Conservation (phyloP, 805 yeast species). For the Hanseniaspora occidentalis region DNA sequence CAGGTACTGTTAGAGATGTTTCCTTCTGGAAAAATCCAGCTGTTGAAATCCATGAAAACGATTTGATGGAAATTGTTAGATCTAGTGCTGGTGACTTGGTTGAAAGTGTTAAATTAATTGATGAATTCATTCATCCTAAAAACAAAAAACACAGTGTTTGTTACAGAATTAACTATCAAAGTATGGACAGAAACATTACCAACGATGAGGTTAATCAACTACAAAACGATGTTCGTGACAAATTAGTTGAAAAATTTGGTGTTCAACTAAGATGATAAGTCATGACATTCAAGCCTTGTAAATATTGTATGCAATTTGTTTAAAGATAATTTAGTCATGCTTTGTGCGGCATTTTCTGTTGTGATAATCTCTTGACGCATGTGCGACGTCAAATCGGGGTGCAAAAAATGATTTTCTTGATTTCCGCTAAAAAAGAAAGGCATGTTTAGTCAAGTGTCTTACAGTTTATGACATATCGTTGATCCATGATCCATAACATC, state of each 20-base stretch:
- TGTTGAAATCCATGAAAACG: slow-evolving; percentile 61
- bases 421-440: no score
- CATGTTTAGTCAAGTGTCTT: no score
- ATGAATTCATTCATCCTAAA: slow-evolving; percentile 78
- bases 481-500: no score
- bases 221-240: slow-evolving; percentile 51
- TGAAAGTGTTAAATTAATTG: slow-evolving; percentile 71
- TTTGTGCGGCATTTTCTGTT: no score
- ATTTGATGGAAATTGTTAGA: slow-evolving; percentile 87
- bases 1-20: slow-evolving; percentile 75
- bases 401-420: no score
- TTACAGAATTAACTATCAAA: slow-evolving; percentile 83
- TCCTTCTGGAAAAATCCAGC: slow-evolving; percentile 66
- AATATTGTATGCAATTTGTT: slow-evolving; percentile 1
- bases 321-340: no score
- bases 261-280: slow-evolving; percentile 40
- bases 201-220: slow-evolving; percentile 70
- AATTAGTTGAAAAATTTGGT: slow-evolving; percentile 37
- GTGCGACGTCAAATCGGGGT: no score
- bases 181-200: slow-evolving; percentile 87
- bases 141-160: slow-evolving; percentile 68
- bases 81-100: slow-evolving; percentile 75
- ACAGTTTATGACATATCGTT: no score
- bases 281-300: not conserved
- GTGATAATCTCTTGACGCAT: no score